Base-by-base conservation (phyloP, 305 asterid species). In the Rubia tinctorum region DNA sequence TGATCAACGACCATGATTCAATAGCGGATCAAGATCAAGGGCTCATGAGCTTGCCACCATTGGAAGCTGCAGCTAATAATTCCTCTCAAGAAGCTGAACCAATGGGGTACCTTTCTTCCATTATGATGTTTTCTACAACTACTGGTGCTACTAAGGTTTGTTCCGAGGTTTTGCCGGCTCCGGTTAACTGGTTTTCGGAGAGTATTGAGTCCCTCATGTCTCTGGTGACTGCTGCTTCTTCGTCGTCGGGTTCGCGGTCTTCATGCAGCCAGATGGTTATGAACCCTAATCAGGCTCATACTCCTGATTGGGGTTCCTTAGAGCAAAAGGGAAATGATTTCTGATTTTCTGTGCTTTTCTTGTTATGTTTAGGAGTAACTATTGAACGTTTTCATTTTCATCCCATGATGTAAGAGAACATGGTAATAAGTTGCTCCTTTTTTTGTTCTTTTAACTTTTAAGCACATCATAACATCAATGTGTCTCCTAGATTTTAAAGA, bases 161-260 rank as follows among this genome's bases (percentile, higher is more conserved):
- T 34, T 34, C 39, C 60, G 60, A 55, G 4, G 60, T 6, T 7
- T n/a, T 8, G 0, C 3, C 25, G 4, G 25, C 60, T 2, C 23
- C 25, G 17, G 34, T 10, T 30, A 12, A 59, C 17, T 20, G 65
- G 37, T 74, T 14, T 73, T 69, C 45, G n/a, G 45, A 79, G 25
- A 68, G 51, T 75, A 78, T 82, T 5, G 84, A 81, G 15, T 73
- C 88, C 1, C 80, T 84, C 39, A 73, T 86, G 84, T 80, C 81
- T 0, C 43, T 82, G 0, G 80, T 81, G 12, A 75, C 82, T 5
- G 45, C 82, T 0, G 49, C 84, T 0, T 56, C 83, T 0, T 69
- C 82, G 0, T 25, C 86, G 0, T 64, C 82, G 0, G 39, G 39
- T 68, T 42, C 78, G 2, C 8, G 76, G 13, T 30, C 72, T 7